Evolutionary conservation across 2,329 filamentous ascomycete genomes (phyloP).

Genomic region (Mycosphaerelloides madeirae): DNA sequence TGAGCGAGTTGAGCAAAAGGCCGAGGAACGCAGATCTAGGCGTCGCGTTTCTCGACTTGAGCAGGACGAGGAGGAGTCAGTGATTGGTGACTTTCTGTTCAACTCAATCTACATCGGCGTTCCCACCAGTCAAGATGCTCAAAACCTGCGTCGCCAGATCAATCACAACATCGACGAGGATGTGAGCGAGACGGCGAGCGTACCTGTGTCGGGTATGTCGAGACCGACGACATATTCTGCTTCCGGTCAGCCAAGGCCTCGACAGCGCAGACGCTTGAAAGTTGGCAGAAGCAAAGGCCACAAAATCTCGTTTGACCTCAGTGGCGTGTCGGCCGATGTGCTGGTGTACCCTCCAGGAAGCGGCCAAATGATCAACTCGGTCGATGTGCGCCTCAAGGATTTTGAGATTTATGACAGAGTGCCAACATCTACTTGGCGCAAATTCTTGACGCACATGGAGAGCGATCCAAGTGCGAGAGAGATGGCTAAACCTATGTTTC

Average conservation of each 20-base stretch:
- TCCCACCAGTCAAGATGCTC: constrained; percentile 72
- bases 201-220: constrained; percentile 64
- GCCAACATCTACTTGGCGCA: constrained; percentile 94
- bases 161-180: constrained; percentile 84
- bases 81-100: constrained; percentile 92
- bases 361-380: constrained; percentile 79
- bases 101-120: constrained; percentile 98
- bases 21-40: constrained; percentile 64
- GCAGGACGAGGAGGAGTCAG: constrained; percentile 72
- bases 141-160: constrained; percentile 75
- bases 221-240: constrained; percentile 50
- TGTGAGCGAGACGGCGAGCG: constrained; percentile 81
- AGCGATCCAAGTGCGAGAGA: constrained; percentile 76
- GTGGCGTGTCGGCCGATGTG: constrained; percentile 76
- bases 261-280: constrained; percentile 50
- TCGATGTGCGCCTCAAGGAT: constrained; percentile 76
- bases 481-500: constrained; percentile 81
- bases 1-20: constrained; percentile 77
- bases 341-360: constrained; percentile 70
- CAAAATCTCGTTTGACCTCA: constrained; percentile 92
- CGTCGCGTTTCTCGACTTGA: constrained; percentile 52
- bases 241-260: constrained; percentile 22
- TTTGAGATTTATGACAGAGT: constrained; percentile 92
- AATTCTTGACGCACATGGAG: constrained; percentile 90
- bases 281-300: constrained; percentile 82